Conservation (phyloP, 331 rosid species). For the Quercus phellos region DNA sequence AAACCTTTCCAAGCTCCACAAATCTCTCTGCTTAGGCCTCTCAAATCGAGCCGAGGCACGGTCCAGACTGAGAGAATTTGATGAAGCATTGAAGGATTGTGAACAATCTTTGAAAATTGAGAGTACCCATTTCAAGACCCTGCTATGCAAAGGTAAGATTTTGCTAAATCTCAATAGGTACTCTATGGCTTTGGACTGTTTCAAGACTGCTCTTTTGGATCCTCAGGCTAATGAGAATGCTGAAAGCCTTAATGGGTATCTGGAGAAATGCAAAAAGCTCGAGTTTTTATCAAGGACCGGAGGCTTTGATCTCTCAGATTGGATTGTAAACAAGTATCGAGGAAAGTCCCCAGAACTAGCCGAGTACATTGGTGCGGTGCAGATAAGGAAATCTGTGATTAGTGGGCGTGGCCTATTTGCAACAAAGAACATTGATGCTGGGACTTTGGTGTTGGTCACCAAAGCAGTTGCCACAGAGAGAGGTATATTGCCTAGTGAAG, state of each 20-base stretch:
- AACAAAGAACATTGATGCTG: conserved; percentile 66
- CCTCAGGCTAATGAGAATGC: conserved; percentile 44
- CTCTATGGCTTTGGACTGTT: conserved; percentile 53
- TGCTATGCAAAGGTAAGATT: conserved; percentile 78
- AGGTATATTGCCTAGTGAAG: conserved; percentile 56
- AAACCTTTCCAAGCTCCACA: conserved; percentile 40
- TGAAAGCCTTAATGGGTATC: conserved; percentile 46
- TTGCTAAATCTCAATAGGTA: conserved; percentile 62
- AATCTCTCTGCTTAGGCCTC: conserved; percentile 66
- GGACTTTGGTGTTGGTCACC: conserved; percentile 57
- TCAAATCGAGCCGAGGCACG: conserved; percentile 85
- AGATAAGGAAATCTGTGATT: conserved; percentile 59
- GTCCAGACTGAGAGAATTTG: conserved; percentile 44
- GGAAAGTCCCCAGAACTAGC: conserved; percentile 76
- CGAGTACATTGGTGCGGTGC: conserved; percentile 58
- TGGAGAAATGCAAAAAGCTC: conserved; percentile 67
- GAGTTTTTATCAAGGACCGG: conserved; percentile 65
- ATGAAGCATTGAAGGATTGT: conserved; percentile 58
- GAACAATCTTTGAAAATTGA: conserved; percentile 56
- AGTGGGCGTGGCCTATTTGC: conserved; percentile 78
- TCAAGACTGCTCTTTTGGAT: conserved; percentile 48
- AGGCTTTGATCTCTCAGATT: conserved; percentile 65
- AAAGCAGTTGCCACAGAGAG: conserved; percentile 73
- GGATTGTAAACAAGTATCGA: conserved; percentile 52
- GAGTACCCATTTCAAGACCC: conserved; percentile 67